Evolutionary conservation across 148 eudicot species (phyloP).

Genomic region (Rhododendron griersonianum): DNA sequence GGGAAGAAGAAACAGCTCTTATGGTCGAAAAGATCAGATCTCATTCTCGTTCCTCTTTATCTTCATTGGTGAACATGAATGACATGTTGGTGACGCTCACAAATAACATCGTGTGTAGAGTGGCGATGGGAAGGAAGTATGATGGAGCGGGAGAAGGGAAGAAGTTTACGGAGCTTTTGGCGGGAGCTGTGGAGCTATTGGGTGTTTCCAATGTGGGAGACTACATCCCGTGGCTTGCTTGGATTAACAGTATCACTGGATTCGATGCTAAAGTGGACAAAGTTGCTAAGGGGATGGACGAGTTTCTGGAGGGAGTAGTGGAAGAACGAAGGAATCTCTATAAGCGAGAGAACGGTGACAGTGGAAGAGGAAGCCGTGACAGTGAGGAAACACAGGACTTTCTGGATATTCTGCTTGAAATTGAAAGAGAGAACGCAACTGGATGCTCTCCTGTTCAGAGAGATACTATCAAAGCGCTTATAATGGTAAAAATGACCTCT

Average conservation of each 20-base stretch:
- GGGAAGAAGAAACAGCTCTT: slow-evolving; percentile 43
- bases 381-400: slow-evolving; percentile 34
- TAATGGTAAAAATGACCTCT: too few species aligned
- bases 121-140: slow-evolving; percentile 37
- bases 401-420: slow-evolving; percentile 48
- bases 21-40: slow-evolving; percentile 31
- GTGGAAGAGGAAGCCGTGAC: not conserved
- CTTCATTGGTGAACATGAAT: slow-evolving; percentile 16
- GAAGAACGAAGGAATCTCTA: slow-evolving; percentile 20
- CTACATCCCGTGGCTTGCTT: slow-evolving; percentile 33
- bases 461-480: too few species aligned
- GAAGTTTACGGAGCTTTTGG: slow-evolving; percentile 14
- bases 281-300: slow-evolving; percentile 43
- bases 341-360: slow-evolving; percentile 24
- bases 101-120: slow-evolving; percentile 24
- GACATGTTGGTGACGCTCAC: slow-evolving; percentile 14
- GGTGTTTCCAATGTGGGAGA: slow-evolving; percentile 28
- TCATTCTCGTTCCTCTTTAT: not conserved
- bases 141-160: slow-evolving; percentile 7
- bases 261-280: slow-evolving; percentile 38
- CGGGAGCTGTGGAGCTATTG: slow-evolving; percentile 11
- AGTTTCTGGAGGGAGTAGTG: slow-evolving; percentile 7
- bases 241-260: slow-evolving; percentile 52
- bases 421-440: slow-evolving; percentile 10
- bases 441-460: too few species aligned